Conservation (phyloP, 495 filamentous ascomycete genomes). For the Terfezia boudieri region DNA sequence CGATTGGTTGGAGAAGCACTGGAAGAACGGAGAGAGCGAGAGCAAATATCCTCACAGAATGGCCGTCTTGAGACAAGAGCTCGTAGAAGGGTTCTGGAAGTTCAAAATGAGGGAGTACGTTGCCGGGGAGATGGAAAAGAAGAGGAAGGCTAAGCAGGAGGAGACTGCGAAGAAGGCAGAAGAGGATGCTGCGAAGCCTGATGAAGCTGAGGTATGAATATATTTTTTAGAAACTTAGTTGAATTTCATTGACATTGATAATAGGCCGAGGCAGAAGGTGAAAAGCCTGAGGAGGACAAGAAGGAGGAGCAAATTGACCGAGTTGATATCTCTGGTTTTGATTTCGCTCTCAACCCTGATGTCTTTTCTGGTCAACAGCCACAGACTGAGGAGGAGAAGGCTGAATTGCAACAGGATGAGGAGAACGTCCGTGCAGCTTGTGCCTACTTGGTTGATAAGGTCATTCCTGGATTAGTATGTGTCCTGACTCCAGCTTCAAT, state of each 20-base stretch:
- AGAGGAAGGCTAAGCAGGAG: slow-evolving; percentile 23
- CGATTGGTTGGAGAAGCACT: slow-evolving; percentile 58
- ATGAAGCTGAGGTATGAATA: not conserved
- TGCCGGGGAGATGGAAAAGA: slow-evolving; percentile 43
- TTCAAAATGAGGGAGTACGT: slow-evolving; percentile 73
- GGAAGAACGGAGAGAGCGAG: slow-evolving; percentile 24
- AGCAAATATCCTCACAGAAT: slow-evolving; percentile 77
- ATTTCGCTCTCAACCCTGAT: slow-evolving; percentile 80
- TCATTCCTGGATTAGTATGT: slow-evolving; percentile 43
- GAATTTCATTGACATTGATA: not conserved
- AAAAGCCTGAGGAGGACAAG: slow-evolving; percentile 6
- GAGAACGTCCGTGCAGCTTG: slow-evolving; percentile 68
- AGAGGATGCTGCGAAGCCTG: slow-evolving; percentile 10
- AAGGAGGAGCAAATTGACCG: slow-evolving; percentile 24
- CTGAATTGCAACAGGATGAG: slow-evolving; percentile 66
- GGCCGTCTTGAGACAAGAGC: slow-evolving; percentile 72
- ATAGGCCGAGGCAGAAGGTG: slow-evolving; percentile 1
- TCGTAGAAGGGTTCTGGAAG: slow-evolving; percentile 66
- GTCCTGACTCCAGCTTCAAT: not conserved
- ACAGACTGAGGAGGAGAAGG: slow-evolving; percentile 74
- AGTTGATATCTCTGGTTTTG: slow-evolving; percentile 69
- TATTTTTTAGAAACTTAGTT: not conserved
- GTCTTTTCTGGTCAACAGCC: slow-evolving; percentile 82
- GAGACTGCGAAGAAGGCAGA: slow-evolving; percentile 9
- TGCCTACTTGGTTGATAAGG: slow-evolving; percentile 45